These are phyloP conservation scores for Hanseniaspora lachancei DNA, from an alignment of 805 yeast genomes.

Conservation along the genomic window DNA sequence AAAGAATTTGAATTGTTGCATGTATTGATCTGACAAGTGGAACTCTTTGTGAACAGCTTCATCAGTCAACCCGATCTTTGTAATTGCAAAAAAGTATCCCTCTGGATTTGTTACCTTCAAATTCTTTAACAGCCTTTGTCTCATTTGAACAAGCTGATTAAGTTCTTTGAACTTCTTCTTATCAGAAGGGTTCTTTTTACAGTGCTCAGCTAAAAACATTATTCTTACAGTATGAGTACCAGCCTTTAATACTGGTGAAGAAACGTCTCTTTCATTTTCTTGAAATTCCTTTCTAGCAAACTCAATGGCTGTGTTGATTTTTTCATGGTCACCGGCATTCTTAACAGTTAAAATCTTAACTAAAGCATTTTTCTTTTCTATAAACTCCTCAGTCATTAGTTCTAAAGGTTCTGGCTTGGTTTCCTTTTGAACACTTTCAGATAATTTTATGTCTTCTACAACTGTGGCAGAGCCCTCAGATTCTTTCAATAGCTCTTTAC, in stretches of 20 bases:
- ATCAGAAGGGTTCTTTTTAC: constrained; percentile 60
- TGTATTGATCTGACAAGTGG: constrained; percentile 61
- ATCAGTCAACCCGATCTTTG: constrained; percentile 78
- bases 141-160: constrained; percentile 74
- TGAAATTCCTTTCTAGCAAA: constrained; percentile 70
- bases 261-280: constrained; percentile 80
- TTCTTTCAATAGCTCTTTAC: not conserved
- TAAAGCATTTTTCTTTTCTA: constrained; percentile 52
- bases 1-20: constrained; percentile 66
- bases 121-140: constrained; percentile 73
- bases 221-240: constrained; percentile 76
- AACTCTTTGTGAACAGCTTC: constrained; percentile 67
- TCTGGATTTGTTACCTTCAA: constrained; percentile 69
- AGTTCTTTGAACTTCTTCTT: constrained; percentile 52
- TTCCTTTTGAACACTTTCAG: not conserved
- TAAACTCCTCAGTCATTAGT: constrained; percentile 30
- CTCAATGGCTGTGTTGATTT: constrained; percentile 41
- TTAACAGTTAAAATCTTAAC: constrained; percentile 59
- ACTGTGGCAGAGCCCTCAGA: not conserved
- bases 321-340: constrained; percentile 52
- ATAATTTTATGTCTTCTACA: not conserved
- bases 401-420: constrained; percentile 14
- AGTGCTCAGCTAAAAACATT: constrained; percentile 62
- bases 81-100: constrained; percentile 72
- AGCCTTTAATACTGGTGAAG: constrained; percentile 91